A percentile compares a stretch with the other conserved stretches of the same genome.
Evolutionary conservation across 345 rosid species (phyloP).

Genomic region (Corchorus olitorius): DNA sequence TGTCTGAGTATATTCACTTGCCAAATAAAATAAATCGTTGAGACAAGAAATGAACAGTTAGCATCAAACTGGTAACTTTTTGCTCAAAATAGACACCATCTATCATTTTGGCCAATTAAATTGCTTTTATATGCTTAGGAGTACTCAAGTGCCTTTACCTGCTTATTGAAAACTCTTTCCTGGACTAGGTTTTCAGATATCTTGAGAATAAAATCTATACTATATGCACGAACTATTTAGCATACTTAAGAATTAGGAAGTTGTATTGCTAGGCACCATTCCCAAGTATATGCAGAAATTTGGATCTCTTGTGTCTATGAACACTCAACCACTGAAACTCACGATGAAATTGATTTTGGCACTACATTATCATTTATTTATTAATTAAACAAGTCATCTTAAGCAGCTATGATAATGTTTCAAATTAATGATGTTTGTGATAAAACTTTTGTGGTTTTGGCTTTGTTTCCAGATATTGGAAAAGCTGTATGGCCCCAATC

Average conservation of each 20-base stretch:
- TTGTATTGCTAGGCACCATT: not conserved
- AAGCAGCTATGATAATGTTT: not conserved
- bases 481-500: slow-evolving; percentile 59
- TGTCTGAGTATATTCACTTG: not conserved
- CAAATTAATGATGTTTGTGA: not conserved
- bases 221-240: not conserved
- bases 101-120: not conserved
- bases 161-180: not conserved
- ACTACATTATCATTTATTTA: not conserved
- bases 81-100: not conserved
- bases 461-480: slow-evolving; percentile 58
- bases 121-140: not conserved
- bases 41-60: no score
- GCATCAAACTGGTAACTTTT: not conserved
- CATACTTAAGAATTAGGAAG: not conserved
- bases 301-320: not conserved
- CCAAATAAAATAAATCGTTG: no score
- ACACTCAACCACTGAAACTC: not conserved
- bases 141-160: not conserved
- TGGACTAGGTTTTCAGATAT: not conserved
- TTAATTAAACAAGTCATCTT: not conserved
- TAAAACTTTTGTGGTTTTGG: slow-evolving; percentile 16
- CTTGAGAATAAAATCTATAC: not conserved
- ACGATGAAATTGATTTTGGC: not conserved
- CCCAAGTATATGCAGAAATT: not conserved